Evolutionary conservation across 179 eudicot species (phyloP), one percentile per base, ranked within the genome.

Genomic region (Carnegiea gigantea): DNA sequence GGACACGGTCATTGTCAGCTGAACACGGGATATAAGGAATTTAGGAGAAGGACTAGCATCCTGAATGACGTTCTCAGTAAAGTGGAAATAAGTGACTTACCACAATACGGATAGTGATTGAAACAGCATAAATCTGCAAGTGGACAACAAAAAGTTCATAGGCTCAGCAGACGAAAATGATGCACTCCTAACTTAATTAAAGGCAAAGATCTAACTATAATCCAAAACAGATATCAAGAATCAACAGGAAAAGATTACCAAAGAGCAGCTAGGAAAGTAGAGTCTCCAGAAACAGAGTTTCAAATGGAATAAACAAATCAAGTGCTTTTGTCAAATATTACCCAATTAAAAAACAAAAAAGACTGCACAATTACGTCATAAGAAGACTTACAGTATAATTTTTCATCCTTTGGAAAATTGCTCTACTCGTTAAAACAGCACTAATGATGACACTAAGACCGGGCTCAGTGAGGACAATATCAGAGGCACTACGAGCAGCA

Each of bases 401-500:
- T 85, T 95, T 95, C 98, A 95, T 95, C 81, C 98, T 92, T 85
- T 95, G 98, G 81, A 95, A 95, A 70, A 95, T 95, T 24, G 98
- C 96, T 24, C 98, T 88, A 75, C 98, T 95, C 38, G 98, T 95
- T 80, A 95, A 90, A 57, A 95, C 98, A 78, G 98, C 98, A 82
- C 98, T 95, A 57, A 95, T 93, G 43, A 95, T 95, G 64, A 95
- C 98, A 82, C 98, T 95, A 9, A 95, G 92, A 40, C 98, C 98
- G 53, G 98, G 98, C 88, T 95, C 98, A 14, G 98, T 95, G 68
- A 95, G 97, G 81, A 95, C 99, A 82, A 95, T 95, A 75, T 95
- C 99, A 30, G 98, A 95, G 82, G 99, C 99, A 89, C 99, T 90
- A 65, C 99, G 93, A 86, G 99, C 99, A 54, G 98, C 99, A 86